Conservation (phyloP, 2,329 filamentous ascomycete genomes). For the Botrytis galanthina region DNA sequence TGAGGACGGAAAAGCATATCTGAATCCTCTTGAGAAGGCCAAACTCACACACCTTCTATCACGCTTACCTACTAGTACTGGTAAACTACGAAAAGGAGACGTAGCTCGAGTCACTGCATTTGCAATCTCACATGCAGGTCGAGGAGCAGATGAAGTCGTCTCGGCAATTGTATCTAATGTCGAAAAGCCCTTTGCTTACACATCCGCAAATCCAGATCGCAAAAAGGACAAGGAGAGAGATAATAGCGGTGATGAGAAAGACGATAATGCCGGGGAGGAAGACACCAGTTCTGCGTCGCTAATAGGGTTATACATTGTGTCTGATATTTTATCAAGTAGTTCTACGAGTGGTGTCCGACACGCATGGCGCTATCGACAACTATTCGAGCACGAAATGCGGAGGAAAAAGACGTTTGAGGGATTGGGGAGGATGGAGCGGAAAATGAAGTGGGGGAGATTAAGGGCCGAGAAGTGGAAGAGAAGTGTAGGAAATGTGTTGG, state of each 20-base stretch:
- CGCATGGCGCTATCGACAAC: conserved; percentile 66
- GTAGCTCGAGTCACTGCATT: conserved; percentile 84
- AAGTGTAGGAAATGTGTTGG: conserved; percentile 54
- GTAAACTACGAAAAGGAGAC: conserved; percentile 76
- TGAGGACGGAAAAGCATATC: conserved; percentile 50
- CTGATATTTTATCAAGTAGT: conserved; percentile 64
- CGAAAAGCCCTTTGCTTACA: conserved; percentile 70
- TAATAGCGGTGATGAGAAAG: conserved; percentile 41
- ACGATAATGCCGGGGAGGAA: conserved; percentile 46
- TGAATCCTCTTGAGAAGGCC: conserved; percentile 80
- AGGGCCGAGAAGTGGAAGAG: conserved; percentile 66
- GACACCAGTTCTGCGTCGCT: conserved; percentile 74
- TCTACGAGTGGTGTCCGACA: conserved; percentile 62
- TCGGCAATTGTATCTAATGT: conserved; percentile 83
- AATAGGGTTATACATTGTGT: conserved; percentile 76
- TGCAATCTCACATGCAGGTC: conserved; percentile 81
- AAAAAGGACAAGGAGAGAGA: conserved; percentile 39
- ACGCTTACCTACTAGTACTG: conserved; percentile 72
- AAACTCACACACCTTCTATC: conserved; percentile 82
- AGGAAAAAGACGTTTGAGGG: conserved; percentile 59
- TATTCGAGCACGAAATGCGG: conserved; percentile 62
- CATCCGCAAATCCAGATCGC: conserved; percentile 63
- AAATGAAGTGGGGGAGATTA: conserved; percentile 63
- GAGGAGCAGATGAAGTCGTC: conserved; percentile 88
- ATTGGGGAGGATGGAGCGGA: conserved; percentile 61